Percentiles rank a stretch among this genome's conserved stretches.
These are phyloP conservation scores for Panicum virgatum DNA, from an alignment of 202 grass and related monocot genomes.

Conservation along the genomic window DNA sequence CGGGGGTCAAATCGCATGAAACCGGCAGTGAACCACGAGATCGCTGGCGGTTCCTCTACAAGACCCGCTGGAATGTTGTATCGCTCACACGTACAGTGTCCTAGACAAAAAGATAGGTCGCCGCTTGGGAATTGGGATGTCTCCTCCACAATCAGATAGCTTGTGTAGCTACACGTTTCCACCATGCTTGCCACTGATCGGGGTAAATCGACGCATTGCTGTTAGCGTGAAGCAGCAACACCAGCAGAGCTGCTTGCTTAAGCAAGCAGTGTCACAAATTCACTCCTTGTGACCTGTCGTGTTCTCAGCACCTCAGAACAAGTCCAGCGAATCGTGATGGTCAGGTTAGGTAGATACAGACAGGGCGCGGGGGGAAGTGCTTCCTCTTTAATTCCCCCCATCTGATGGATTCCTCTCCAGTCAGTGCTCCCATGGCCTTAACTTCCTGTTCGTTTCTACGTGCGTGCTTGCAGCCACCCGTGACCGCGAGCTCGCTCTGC, in stretches of 20 bases:
- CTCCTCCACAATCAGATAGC: too few relatives aligned
- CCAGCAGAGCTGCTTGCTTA: too few relatives aligned
- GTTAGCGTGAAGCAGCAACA: neutral
- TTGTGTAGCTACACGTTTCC: neutral
- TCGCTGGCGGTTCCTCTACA: neutral
- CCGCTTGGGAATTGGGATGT: neutral
- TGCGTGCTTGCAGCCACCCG: conserved; percentile 21
- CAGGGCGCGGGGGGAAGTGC: neutral
- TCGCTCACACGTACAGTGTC: neutral
- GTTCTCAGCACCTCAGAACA: neutral
- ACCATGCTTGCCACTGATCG: neutral
- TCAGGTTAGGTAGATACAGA: neutral
- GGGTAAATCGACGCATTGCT: neutral
- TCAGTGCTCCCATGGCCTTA: neutral
- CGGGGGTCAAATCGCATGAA: too few relatives aligned
- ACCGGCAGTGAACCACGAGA: neutral
- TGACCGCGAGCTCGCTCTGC: conserved; percentile 21
- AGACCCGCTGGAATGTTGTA: too few relatives aligned
- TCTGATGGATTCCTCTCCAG: neutral
- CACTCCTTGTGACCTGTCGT: neutral
- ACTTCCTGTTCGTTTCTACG: neutral
- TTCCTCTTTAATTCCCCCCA: neutral
- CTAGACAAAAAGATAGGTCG: neutral
- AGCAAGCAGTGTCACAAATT: neutral
- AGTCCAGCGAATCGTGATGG: neutral